Percentiles rank a stretch among this genome's conserved stretches.
Evolutionary conservation across 2,329 filamentous ascomycete genomes (phyloP).

Genomic region (Fusarium pseudonygamai): DNA sequence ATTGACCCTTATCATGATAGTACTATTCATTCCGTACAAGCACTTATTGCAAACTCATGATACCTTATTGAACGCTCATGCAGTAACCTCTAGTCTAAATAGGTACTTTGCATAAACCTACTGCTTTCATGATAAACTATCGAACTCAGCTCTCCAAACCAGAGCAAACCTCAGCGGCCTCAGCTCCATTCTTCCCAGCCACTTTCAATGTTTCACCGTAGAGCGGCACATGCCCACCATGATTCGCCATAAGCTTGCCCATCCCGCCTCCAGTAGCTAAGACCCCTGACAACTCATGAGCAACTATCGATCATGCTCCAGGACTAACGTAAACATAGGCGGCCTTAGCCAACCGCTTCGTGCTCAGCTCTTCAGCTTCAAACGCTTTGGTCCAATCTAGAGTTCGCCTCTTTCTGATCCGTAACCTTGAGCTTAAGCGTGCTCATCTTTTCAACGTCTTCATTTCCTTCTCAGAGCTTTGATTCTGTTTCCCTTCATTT

Average conservation of each 20-base stretch:
- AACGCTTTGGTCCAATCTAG: constrained; percentile 16
- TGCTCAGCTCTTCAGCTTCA: constrained; percentile 23
- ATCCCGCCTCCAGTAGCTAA: constrained; percentile 1
- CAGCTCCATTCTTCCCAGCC: constrained; percentile 16
- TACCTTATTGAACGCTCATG: neutral
- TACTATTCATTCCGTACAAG: neutral
- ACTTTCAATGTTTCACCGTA: constrained; percentile 36
- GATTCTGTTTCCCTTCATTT: neutral
- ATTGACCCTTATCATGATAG: neutral
- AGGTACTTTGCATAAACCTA: neutral
- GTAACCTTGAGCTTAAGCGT: neutral
- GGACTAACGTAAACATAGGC: constrained; percentile 4
- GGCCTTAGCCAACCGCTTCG: constrained; percentile 29
- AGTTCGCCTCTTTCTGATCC: constrained; percentile 11
- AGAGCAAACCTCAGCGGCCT: neutral
- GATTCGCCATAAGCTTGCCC: constrained; percentile 33
- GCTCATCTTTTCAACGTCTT: constrained; percentile 12
- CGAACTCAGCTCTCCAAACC: neutral
- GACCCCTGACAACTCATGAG: constrained; percentile 18
- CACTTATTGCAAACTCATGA: neutral
- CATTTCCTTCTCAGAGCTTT: neutral
- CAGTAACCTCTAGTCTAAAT: neutral
- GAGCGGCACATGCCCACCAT: constrained; percentile 26
- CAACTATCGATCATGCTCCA: constrained; percentile 35
- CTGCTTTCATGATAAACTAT: neutral